A percentile compares a stretch with the other conserved stretches of the same genome.
These are phyloP conservation scores for Larix kaempferi DNA, from an alignment of 75 land plant genomes.

Conservation along the genomic window DNA sequence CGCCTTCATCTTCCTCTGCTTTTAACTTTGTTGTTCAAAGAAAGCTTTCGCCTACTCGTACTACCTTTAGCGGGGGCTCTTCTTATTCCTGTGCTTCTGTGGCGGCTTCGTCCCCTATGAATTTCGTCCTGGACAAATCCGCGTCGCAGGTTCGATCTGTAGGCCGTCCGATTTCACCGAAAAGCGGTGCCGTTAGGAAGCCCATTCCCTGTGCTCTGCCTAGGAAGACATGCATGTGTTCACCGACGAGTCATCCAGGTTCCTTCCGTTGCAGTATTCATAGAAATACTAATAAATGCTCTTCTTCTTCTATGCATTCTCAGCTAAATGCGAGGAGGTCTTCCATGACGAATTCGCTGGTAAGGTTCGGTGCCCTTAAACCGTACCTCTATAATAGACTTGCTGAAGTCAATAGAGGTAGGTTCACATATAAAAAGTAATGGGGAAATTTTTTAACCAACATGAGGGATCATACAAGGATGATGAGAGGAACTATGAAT, in stretches of 20 bases:
- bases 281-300: slow-evolving; percentile 9
- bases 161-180: slow-evolving; percentile 2
- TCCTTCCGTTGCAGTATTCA: slow-evolving; percentile 53
- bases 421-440: no score
- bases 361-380: slow-evolving; percentile 60
- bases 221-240: slow-evolving; percentile 45
- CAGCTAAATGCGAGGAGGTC: slow-evolving; percentile 39
- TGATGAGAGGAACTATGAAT: no score
- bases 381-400: no score
- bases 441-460: no score
- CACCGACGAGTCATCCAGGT: slow-evolving; percentile 58
- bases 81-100: not conserved
- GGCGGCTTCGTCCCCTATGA: slow-evolving; percentile 2
- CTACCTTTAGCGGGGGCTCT: not conserved
- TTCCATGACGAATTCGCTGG: slow-evolving; percentile 61
- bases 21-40: no score
- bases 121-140: slow-evolving; percentile 23
- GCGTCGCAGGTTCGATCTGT: slow-evolving; percentile 25
- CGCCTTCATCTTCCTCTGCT: no score
- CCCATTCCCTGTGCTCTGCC: slow-evolving; percentile 4
- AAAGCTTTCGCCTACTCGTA: no score
- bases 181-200: not conserved
- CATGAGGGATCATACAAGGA: no score
- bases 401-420: no score
- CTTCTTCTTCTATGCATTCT: slow-evolving; percentile 15